phyloP scores from a whole-genome alignment of 495 filamentous ascomycete genomes.

The Neurospora cerealis region DNA sequence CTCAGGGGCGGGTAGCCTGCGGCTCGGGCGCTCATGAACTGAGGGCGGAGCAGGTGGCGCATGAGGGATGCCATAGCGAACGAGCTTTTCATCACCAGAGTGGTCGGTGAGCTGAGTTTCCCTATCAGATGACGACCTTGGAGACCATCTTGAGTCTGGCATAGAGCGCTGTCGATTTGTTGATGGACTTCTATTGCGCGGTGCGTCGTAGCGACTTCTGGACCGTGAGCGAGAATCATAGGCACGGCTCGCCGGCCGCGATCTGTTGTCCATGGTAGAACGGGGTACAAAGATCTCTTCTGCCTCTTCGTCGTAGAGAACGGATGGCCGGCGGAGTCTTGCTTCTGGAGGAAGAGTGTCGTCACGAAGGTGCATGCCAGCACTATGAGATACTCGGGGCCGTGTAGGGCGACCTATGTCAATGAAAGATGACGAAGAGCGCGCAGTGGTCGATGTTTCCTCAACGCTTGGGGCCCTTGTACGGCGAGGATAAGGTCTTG shows the following conservation, averaged over 20 bases:
- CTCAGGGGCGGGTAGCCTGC: not conserved
- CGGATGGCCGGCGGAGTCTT: not conserved
- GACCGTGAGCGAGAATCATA: not conserved
- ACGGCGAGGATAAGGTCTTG: not conserved
- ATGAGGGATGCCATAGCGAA: constrained; percentile 8
- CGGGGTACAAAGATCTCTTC: not conserved
- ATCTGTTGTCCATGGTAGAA: not conserved
- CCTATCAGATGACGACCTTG: constrained; percentile 28
- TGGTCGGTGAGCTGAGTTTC: constrained; percentile 28
- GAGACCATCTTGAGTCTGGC: constrained; percentile 29
- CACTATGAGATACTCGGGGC: not conserved
- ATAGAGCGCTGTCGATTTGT: constrained; percentile 29
- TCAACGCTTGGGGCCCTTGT: not conserved
- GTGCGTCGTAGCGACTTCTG: not conserved
- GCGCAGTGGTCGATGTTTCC: not conserved
- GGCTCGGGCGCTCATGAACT: constrained; percentile 17
- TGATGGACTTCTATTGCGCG: constrained; percentile 8
- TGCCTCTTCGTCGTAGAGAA: not conserved
- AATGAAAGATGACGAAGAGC: not conserved
- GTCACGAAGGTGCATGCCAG: not conserved
- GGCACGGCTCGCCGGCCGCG: not conserved
- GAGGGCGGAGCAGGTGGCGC: constrained; percentile 5
- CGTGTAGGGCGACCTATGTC: not conserved
- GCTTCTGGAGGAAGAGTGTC: not conserved
- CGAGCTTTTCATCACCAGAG: constrained; percentile 24